Evolutionary conservation across 2,329 filamentous ascomycete genomes (phyloP).

Genomic region (Epichloe festucae): DNA sequence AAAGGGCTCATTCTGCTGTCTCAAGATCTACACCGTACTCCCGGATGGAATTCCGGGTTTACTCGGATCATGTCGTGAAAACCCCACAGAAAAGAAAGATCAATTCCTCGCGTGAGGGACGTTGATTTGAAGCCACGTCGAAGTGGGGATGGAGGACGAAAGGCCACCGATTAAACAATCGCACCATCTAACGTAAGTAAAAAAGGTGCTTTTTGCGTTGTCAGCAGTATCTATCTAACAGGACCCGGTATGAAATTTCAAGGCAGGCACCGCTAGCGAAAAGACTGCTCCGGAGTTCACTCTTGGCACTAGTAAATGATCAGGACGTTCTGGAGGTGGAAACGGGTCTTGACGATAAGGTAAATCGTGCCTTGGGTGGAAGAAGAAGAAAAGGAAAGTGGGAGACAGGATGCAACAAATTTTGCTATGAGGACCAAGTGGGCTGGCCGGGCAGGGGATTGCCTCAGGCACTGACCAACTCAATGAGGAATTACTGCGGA

Average conservation of each 20-base stretch:
- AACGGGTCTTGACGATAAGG: slow-evolving; percentile 89
- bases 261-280: slow-evolving; percentile 95
- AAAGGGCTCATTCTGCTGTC: background rate
- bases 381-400: slow-evolving; percentile 19
- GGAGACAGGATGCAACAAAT: slow-evolving; percentile 7
- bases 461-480: slow-evolving; percentile 15
- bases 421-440: slow-evolving; percentile 4
- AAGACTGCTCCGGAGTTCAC: slow-evolving; percentile 58
- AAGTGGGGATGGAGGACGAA: background rate
- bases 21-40: background rate
- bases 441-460: slow-evolving; percentile 1
- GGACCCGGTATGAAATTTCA: slow-evolving; percentile 54
- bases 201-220: slow-evolving; percentile 37
- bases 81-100: background rate
- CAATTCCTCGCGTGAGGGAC: background rate
- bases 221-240: slow-evolving; percentile 96
- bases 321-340: slow-evolving; percentile 61
- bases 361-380: slow-evolving; percentile 54
- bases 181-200: background rate
- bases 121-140: background rate
- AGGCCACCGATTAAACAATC: background rate
- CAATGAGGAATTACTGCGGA: background rate
- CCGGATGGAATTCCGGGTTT: background rate
- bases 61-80: background rate
- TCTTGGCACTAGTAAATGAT: slow-evolving; percentile 92